Evolutionary conservation across 352 stramenopile species (phyloP).

Genomic region (Discostella stelligera): DNA sequence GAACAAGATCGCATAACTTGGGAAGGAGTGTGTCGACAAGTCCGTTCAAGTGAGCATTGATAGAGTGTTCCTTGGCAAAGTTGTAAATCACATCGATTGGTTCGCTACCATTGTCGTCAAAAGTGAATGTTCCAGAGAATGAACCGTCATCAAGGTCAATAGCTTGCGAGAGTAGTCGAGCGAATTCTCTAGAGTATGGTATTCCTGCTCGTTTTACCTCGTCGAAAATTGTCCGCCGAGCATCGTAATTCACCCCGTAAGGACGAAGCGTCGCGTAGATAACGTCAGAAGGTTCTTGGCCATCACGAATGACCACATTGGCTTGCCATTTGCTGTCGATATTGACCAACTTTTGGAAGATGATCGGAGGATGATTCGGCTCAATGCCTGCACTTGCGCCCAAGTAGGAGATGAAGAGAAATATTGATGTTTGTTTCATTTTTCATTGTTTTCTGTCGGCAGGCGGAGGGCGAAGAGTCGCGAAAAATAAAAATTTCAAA

Average conservation of each 20-base stretch:
- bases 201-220: constrained; percentile 34
- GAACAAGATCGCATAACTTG: constrained; percentile 45
- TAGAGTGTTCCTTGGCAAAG: constrained; percentile 41
- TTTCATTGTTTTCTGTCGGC: background rate
- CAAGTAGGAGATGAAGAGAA: background rate
- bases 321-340: constrained; percentile 43
- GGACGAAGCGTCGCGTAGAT: constrained; percentile 48
- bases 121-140: constrained; percentile 37
- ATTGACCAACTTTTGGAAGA: constrained; percentile 41
- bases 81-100: constrained; percentile 55
- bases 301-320: constrained; percentile 43
- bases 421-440: constrained; percentile 8
- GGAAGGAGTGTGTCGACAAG: constrained; percentile 37
- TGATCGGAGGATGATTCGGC: constrained; percentile 11
- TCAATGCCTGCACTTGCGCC: background rate
- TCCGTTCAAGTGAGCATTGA: constrained; percentile 30
- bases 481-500: too few relatives aligned
- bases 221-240: constrained; percentile 40
- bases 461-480: too few relatives aligned
- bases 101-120: constrained; percentile 56
- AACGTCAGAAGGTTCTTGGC: constrained; percentile 39
- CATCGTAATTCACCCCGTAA: constrained; percentile 41
- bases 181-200: constrained; percentile 35
- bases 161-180: constrained; percentile 40
- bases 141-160: constrained; percentile 32